A percentile compares a stretch with the other conserved stretches of the same genome.
Conservation (phyloP, 345 rosid species). For the Bruguiera parviflora region DNA sequence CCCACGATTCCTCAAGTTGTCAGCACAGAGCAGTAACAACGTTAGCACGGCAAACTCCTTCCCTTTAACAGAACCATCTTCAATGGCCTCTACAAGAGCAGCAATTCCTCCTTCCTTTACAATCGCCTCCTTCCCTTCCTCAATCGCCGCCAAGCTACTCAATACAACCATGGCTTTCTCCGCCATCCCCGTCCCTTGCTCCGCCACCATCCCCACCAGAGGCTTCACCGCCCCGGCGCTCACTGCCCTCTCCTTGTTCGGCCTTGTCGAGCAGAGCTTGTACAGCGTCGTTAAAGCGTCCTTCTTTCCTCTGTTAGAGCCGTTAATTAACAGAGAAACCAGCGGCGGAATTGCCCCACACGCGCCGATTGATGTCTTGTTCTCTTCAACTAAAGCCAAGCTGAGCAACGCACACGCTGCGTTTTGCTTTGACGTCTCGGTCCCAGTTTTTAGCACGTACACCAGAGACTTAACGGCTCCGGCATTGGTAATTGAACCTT, state of each 20-base stretch:
- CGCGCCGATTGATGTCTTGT: slow-evolving; percentile 78
- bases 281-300: slow-evolving; percentile 89
- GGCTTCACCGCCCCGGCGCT: slow-evolving; percentile 91
- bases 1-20: slow-evolving; percentile 69
- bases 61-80: slow-evolving; percentile 81
- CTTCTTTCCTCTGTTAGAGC: slow-evolving; percentile 82
- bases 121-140: slow-evolving; percentile 70
- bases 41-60: slow-evolving; percentile 85
- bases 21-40: slow-evolving; percentile 73
- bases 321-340: slow-evolving; percentile 71
- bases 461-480: slow-evolving; percentile 87
- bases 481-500: slow-evolving; percentile 48
- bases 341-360: slow-evolving; percentile 94
- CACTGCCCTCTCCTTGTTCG: slow-evolving; percentile 90
- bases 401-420: slow-evolving; percentile 90
- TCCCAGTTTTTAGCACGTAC: slow-evolving; percentile 84
- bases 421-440: slow-evolving; percentile 93
- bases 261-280: slow-evolving; percentile 72
- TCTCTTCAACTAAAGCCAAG: slow-evolving; percentile 76
- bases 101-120: slow-evolving; percentile 90
- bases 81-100: slow-evolving; percentile 86
- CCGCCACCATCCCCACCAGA: slow-evolving; percentile 64
- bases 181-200: slow-evolving; percentile 82
- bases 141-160: slow-evolving; percentile 67
- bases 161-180: slow-evolving; percentile 97